A percentile compares a stretch with the other conserved stretches of the same genome.
phyloP scores from a whole-genome alignment of 257 asterid species.

The Osmanthus fragrans region DNA sequence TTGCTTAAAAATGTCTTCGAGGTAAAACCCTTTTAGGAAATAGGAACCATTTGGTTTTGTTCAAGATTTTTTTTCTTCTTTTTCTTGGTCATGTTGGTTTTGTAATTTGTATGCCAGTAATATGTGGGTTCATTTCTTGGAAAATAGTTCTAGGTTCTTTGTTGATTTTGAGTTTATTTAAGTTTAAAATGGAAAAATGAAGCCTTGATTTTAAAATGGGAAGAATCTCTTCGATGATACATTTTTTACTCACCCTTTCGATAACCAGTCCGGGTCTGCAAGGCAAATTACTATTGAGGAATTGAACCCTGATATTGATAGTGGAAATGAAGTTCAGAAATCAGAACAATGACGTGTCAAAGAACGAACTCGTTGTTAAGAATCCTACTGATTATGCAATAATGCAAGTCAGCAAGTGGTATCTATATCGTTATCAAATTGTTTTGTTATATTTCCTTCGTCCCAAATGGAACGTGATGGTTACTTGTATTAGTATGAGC shows the following conservation, averaged over 20 bases:
- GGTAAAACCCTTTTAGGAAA: no score
- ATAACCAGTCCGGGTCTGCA: constrained; percentile 32
- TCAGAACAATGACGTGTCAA: constrained; percentile 33
- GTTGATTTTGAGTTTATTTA: no score
- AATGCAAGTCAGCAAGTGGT: no score
- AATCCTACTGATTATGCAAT: constrained; percentile 31
- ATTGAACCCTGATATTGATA: constrained; percentile 51
- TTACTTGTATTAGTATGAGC: background rate
- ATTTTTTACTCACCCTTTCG: constrained; percentile 35
- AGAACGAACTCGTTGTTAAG: constrained; percentile 40
- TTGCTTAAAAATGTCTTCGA: no score
- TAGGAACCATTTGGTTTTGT: no score
- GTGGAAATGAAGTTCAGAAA: constrained; percentile 27
- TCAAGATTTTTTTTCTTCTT: no score
- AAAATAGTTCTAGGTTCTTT: no score
- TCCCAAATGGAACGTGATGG: background rate
- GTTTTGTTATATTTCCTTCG: background rate
- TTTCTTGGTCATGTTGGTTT: no score
- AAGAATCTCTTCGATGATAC: constrained; percentile 46
- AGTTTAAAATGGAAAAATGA: no score
- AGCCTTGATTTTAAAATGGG: no score
- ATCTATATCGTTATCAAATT: background rate
- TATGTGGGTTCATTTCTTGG: no score
- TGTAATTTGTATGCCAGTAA: no score
- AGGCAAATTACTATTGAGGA: constrained; percentile 68